A percentile compares a stretch with the other conserved stretches of the same genome.
Evolutionary conservation across 768 basidiomycete genomes (phyloP).

Genomic region (Lactarius trivialis): DNA sequence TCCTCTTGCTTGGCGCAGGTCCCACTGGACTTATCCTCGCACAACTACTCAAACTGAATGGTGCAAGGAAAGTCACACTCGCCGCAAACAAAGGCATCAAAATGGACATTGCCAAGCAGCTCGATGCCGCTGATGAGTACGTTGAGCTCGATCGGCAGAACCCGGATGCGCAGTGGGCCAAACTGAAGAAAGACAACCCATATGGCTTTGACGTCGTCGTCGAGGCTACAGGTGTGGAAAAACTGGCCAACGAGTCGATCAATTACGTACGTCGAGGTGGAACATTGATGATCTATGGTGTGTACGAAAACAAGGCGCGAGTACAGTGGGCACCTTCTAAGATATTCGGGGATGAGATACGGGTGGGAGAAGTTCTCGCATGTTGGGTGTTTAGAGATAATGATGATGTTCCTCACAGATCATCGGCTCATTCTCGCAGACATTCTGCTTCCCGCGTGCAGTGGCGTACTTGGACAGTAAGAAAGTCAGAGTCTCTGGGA

Average conservation of each 20-base stretch:
- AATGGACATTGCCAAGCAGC: conserved; percentile 75
- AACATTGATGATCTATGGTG: conserved; percentile 84
- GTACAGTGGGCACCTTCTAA: conserved; percentile 85
- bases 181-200: conserved; percentile 73
- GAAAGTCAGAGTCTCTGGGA: conserved; percentile 76
- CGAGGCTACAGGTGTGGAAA: conserved; percentile 79
- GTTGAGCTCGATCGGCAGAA: conserved; percentile 74
- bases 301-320: conserved; percentile 78
- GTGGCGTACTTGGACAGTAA: conserved; percentile 84
- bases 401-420: conserved; percentile 42
- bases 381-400: neutral
- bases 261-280: conserved; percentile 84
- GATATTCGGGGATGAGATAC: conserved; percentile 70
- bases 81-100: conserved; percentile 90
- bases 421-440: conserved; percentile 87
- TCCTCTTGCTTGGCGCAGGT: conserved; percentile 82
- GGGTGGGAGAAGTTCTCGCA: conserved; percentile 29
- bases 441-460: conserved; percentile 85
- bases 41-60: conserved; percentile 82
- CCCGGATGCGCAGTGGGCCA: conserved; percentile 71
- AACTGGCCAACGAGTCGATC: conserved; percentile 81
- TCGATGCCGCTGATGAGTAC: conserved; percentile 79
- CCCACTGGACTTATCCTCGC: conserved; percentile 89
- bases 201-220: conserved; percentile 88
- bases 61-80: conserved; percentile 72